Evolutionary conservation across 176 grass and related monocot species (phyloP), one percentile per base, ranked within the genome.

Genomic region (Lolium rigidum): DNA sequence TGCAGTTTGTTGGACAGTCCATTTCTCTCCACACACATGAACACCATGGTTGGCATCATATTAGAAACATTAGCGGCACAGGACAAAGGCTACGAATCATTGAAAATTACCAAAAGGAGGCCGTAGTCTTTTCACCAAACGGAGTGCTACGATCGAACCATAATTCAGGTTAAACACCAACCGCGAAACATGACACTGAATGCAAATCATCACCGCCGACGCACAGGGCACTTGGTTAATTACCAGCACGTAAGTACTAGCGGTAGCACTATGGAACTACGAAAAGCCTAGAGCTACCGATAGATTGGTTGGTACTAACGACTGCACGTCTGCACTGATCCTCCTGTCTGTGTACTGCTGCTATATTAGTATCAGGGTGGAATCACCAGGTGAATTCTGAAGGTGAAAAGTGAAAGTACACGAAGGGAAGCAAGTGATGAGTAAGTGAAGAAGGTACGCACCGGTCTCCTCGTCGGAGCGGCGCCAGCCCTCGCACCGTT

Each of bases 401-500:
- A 24, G 50, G 51, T 76, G 21, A 76, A 57, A 66, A 51, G 16
- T 85, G 70, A 1, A 39, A 47, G 10, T 46, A 37, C 46, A 66
- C n/a, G 17, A 77, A 77, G 47, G 47, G 15, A 37, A 82, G 46
- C 46, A 10, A 47, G 46, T 47, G 31, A 35, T 8, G 46, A n/a
- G n/a, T n/a, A 9, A 31, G 28, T 31, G 31, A 35, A 9, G 46
- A 47, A 28, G 16, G 63, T 10, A 39, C 80, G 70, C 70, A 99
- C 97, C 97, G 14, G 92, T 83, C 61, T 96, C 97, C 52, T 93
- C 90, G 77, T 74, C 70, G 35, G 84, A 85, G 78, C 44, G 81
- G 12, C 71, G 87, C 43, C 71, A 62, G 70, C 97, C 94, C 43
- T 91, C 85, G 90, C 94, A 99, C 69, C 94, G 92, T 82, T 94